These are phyloP conservation scores for Hygrophoropsis aurantiaca DNA, from an alignment of 768 basidiomycete species.

Conservation along the genomic window DNA sequence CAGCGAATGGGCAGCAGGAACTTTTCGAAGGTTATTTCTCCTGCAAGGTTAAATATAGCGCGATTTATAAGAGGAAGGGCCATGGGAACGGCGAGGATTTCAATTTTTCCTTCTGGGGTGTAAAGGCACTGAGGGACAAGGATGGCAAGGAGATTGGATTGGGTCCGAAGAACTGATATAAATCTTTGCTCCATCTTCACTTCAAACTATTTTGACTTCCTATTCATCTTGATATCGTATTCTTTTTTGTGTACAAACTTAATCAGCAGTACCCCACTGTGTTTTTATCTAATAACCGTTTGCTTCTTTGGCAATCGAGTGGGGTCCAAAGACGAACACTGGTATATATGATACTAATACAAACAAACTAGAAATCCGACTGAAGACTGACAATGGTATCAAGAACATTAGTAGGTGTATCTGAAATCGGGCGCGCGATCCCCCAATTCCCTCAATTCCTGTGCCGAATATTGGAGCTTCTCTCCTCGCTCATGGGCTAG, in stretches of 20 bases:
- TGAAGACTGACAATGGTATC: too few relatives aligned
- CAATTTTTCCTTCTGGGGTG: conserved; percentile 23
- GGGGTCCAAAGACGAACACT: too few relatives aligned
- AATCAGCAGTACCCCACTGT: too few relatives aligned
- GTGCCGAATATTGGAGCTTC: conserved; percentile 10
- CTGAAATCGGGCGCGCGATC: conserved; percentile 65
- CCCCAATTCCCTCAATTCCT: conserved; percentile 40
- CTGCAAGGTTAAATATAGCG: conserved; percentile 20
- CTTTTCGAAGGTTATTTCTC: conserved; percentile 23
- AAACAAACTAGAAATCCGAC: too few relatives aligned
- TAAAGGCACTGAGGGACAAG: conserved; percentile 14
- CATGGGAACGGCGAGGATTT: conserved; percentile 18
- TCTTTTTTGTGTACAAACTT: too few relatives aligned
- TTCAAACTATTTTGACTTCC: too few relatives aligned
- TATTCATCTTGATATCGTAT: too few relatives aligned
- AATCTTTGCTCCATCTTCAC: too few relatives aligned
- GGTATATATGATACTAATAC: too few relatives aligned
- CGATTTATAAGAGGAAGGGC: conserved; percentile 23
- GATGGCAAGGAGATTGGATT: conserved; percentile 18
- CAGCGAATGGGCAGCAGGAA: conserved; percentile 15
- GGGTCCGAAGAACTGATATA: conserved; percentile 20
- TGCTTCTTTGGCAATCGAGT: too few relatives aligned
- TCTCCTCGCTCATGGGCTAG: conserved; percentile 17
- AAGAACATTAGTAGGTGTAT: conserved; percentile 49
- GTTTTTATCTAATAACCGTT: too few relatives aligned